Conservation (phyloP, 352 stramenopile genomes). For the Phytophthora crassamura region DNA sequence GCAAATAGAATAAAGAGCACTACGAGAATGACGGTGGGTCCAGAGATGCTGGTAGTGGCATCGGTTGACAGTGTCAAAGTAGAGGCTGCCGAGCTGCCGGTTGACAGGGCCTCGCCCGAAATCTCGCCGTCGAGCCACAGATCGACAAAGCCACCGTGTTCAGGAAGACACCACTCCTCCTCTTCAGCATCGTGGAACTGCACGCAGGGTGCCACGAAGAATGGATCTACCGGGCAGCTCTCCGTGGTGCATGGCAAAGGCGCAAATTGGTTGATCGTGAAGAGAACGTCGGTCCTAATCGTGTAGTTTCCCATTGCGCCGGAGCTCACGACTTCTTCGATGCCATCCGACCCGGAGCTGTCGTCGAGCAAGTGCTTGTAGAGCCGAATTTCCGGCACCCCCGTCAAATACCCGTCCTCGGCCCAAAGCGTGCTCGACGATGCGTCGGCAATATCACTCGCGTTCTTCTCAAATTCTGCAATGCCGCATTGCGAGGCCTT, state of each 20-base stretch:
- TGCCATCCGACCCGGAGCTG: slow-evolving; percentile 1
- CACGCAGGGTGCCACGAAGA: slow-evolving; percentile 59
- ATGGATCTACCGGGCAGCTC: slow-evolving; percentile 40
- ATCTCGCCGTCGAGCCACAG: slow-evolving; percentile 52
- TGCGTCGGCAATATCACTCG: slow-evolving; percentile 21
- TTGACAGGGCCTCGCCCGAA: slow-evolving; percentile 4
- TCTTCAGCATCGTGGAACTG: slow-evolving; percentile 15
- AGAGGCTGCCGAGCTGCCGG: slow-evolving; percentile 2
- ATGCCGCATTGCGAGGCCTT: slow-evolving; percentile 42
- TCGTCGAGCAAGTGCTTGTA: slow-evolving; percentile 35
- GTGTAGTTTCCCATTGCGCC: slow-evolving; percentile 7
- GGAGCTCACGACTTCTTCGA: slow-evolving; percentile 12
- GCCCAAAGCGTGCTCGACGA: slow-evolving; percentile 47
- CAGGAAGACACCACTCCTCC: slow-evolving; percentile 46
- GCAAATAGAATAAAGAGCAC: slow-evolving; percentile 35
- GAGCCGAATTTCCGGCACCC: slow-evolving; percentile 42
- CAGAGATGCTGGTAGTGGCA: slow-evolving; percentile 18
- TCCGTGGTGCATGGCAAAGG: slow-evolving; percentile 13
- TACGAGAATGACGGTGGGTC: slow-evolving; percentile 25
- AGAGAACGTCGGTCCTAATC: slow-evolving; percentile 29
- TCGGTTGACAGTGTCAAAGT: neutral
- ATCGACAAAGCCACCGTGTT: slow-evolving; percentile 36
- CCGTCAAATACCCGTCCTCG: slow-evolving; percentile 40
- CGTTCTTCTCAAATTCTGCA: slow-evolving; percentile 30
- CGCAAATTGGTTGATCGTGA: slow-evolving; percentile 59